Evolutionary conservation across 352 stramenopile species (phyloP).

Genomic region (Globisporangium cylindrosporum): DNA sequence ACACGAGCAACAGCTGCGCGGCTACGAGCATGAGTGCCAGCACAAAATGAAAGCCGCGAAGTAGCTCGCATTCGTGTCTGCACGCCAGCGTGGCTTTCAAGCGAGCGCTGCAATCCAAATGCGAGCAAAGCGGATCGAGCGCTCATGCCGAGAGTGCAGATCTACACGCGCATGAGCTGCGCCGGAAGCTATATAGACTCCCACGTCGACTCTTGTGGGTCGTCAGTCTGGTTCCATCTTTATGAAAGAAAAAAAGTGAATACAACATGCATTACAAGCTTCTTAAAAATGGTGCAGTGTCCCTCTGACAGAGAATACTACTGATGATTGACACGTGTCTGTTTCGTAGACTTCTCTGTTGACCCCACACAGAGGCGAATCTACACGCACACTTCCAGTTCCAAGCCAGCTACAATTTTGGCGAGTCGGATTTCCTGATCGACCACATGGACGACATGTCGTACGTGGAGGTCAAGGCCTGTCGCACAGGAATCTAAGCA

Average conservation of each 20-base stretch:
- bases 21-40: too few species aligned
- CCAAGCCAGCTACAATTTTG: constrained; percentile 23
- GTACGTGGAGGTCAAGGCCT: constrained; percentile 27
- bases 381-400: constrained; percentile 27
- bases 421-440: constrained; percentile 22
- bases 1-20: too few species aligned
- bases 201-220: constrained; percentile 41
- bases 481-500: background rate
- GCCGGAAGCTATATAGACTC: constrained; percentile 42
- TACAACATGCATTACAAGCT: background rate
- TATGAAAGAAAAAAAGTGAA: constrained; percentile 34
- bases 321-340: background rate
- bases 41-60: too few species aligned
- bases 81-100: too few species aligned
- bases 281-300: background rate
- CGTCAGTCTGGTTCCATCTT: constrained; percentile 44
- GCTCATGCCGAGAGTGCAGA: constrained; percentile 23
- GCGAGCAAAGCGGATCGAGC: constrained; percentile 17
- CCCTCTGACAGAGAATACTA: background rate
- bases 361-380: constrained; percentile 35
- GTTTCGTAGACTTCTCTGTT: constrained; percentile 32
- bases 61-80: too few species aligned
- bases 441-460: constrained; percentile 27
- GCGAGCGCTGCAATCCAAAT: too few species aligned
- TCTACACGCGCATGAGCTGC: constrained; percentile 43